Conservation (phyloP, 441 rosid species). For the Populus tomentosa region DNA sequence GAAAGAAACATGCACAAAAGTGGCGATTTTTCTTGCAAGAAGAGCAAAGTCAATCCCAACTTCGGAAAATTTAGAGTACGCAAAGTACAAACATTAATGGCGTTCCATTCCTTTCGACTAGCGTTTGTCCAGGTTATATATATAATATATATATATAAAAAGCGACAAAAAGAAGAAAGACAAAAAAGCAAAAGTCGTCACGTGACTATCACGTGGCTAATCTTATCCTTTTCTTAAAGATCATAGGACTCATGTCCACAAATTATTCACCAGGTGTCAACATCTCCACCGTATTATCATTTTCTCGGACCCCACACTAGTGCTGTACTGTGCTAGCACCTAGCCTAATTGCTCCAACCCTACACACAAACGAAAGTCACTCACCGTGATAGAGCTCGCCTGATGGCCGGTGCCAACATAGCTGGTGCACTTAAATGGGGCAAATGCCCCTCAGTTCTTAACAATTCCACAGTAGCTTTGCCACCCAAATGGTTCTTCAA, state of each 20-base stretch:
- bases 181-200: conserved; percentile 18
- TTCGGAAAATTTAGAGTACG: background rate
- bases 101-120: background rate
- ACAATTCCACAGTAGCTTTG: conserved; percentile 65
- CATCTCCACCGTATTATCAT: conserved; percentile 1
- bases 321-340: background rate
- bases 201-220: conserved; percentile 36
- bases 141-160: no score
- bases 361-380: background rate
- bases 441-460: conserved; percentile 79
- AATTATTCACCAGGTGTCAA: conserved; percentile 32
- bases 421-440: conserved; percentile 94
- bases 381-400: conserved; percentile 66
- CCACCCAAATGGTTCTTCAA: conserved; percentile 62
- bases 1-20: background rate
- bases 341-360: background rate
- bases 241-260: conserved; percentile 28
- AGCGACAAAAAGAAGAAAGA: background rate
- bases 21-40: background rate
- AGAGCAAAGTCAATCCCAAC: background rate
- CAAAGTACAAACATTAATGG: background rate
- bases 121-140: background rate
- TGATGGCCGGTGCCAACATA: conserved; percentile 55
- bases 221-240: conserved; percentile 18
- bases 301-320: conserved; percentile 16